A percentile compares a stretch with the other conserved stretches of the same genome.
Conservation (phyloP, 202 grass and related monocot species). For the Zoysia matrella region DNA sequence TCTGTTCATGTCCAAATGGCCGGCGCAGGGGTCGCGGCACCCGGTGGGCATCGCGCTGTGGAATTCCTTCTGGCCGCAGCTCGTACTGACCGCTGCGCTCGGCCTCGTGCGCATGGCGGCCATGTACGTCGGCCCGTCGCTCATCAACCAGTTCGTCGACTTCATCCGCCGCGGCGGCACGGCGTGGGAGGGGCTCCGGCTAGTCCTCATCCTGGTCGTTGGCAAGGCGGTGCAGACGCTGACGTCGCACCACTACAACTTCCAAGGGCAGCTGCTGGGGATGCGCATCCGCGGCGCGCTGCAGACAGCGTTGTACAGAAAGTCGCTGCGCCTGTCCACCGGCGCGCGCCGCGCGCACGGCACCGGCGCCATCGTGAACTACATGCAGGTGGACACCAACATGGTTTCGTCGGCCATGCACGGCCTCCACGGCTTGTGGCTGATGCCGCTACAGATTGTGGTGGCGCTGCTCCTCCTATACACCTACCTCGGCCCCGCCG, state of each 20-base stretch:
- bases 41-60: constrained; percentile 45
- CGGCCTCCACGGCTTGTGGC: constrained; percentile 57
- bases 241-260: constrained; percentile 58
- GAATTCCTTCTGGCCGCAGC: constrained; percentile 60
- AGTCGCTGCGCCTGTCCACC: constrained; percentile 57
- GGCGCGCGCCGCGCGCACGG: constrained; percentile 53
- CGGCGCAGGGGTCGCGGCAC: constrained; percentile 14
- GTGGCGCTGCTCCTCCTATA: constrained; percentile 64
- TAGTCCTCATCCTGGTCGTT: constrained; percentile 45
- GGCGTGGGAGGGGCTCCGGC: constrained; percentile 38
- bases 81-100: constrained; percentile 42
- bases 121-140: constrained; percentile 69
- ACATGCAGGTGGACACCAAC: constrained; percentile 63
- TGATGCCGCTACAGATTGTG: constrained; percentile 66
- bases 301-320: constrained; percentile 61
- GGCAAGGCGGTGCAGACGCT: constrained; percentile 56
- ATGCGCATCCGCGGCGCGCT: constrained; percentile 74
- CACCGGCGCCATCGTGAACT: constrained; percentile 65
- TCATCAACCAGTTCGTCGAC: constrained; percentile 61
- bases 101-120: constrained; percentile 41
- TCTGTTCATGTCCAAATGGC: constrained; percentile 50
- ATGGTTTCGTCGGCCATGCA: constrained; percentile 51
- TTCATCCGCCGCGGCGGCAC: constrained; percentile 48
- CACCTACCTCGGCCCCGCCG: constrained; percentile 56
- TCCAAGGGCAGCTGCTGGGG: constrained; percentile 63